Conservation (phyloP, 306 rosid species). For the Dalbergia oliveri region DNA sequence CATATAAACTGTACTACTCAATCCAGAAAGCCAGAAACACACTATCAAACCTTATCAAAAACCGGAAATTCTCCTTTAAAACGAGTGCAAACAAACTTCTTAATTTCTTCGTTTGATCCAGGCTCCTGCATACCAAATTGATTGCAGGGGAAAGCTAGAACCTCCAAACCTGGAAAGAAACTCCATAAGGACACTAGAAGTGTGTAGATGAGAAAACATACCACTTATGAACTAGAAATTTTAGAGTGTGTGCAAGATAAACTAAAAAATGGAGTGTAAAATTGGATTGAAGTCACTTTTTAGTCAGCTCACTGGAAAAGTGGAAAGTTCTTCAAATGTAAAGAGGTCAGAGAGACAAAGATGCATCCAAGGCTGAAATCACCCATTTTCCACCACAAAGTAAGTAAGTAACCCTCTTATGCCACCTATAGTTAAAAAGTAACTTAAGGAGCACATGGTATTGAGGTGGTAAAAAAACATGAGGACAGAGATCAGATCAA, state of each 20-base stretch:
- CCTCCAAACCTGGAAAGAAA: conserved; percentile 78
- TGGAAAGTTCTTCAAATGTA: conserved; percentile 11
- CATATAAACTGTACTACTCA: conserved; percentile 34
- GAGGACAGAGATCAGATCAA: neutral
- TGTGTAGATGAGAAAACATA: conserved; percentile 39
- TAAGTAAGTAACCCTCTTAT: neutral
- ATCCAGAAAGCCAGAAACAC: conserved; percentile 12
- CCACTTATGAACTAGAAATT: conserved; percentile 20
- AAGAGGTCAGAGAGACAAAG: conserved; percentile 1
- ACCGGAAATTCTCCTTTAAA: conserved; percentile 96
- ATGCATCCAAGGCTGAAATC: conserved; percentile 28
- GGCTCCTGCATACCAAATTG: conserved; percentile 99
- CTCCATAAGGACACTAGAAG: conserved; percentile 21
- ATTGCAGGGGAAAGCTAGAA: conserved; percentile 98
- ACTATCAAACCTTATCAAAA: conserved; percentile 82
- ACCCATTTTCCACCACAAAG: conserved; percentile 24
- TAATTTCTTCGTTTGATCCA: conserved; percentile 90
- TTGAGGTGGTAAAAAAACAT: neutral
- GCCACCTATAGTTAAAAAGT: neutral
- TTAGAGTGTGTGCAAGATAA: conserved; percentile 19
- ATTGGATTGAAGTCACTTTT: conserved; percentile 22
- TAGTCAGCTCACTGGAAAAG: neutral
- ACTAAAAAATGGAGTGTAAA: conserved; percentile 11
- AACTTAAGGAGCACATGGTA: neutral
- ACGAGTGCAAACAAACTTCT: conserved; percentile 94